Conservation (phyloP, 192 early-diverging fungal species). For the Coemansia sp. region DNA sequence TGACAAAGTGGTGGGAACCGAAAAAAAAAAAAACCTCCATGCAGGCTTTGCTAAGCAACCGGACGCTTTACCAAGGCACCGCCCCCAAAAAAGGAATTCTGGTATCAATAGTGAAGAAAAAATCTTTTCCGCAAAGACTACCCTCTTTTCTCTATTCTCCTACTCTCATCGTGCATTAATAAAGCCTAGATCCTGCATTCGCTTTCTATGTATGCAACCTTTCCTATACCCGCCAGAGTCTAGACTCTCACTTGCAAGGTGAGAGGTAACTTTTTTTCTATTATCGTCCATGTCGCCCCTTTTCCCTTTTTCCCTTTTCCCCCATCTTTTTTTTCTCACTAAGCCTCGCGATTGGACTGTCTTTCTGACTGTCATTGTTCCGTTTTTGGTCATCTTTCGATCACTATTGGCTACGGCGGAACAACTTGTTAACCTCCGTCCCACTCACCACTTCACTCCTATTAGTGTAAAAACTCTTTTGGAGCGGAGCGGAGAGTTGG, state of each 20-base stretch:
- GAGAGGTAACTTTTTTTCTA: no score
- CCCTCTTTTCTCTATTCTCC: background rate
- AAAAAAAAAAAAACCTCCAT: background rate
- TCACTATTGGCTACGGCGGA: background rate
- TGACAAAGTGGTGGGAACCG: background rate
- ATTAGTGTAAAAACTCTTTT: background rate
- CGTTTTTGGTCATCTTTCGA: background rate
- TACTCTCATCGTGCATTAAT: background rate
- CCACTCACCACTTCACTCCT: background rate
- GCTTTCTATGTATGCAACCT: background rate
- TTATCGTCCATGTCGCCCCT: no score
- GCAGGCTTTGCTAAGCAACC: background rate
- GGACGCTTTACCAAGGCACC: background rate
- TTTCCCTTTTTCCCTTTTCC: background rate
- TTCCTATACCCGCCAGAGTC: background rate
- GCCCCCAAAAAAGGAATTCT: no score
- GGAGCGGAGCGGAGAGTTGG: background rate
- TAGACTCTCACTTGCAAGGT: no score
- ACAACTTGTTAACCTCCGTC: background rate
- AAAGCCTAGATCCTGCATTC: background rate
- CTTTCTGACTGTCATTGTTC: background rate
- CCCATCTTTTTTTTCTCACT: background rate
- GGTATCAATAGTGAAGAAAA: no score
- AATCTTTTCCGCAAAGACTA: no score
- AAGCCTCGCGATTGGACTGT: background rate